phyloP scores from a whole-genome alignment of 352 stramenopile genomes.

The Globisporangium mamillatum region DNA sequence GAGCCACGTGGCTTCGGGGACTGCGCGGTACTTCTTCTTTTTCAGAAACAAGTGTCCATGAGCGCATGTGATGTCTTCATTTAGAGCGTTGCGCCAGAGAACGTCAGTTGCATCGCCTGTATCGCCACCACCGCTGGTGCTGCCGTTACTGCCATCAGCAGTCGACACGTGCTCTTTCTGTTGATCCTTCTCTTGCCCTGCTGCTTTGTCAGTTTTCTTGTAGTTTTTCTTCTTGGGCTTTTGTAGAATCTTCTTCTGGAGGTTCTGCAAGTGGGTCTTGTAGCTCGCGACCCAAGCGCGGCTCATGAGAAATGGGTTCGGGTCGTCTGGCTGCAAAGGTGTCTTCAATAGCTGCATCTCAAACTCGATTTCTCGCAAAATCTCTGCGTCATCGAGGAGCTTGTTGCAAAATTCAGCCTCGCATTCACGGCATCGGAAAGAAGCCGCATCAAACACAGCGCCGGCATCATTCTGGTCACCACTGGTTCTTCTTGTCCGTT shows the following conservation, averaged over 20 bases:
- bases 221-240: slow-evolving; percentile 26
- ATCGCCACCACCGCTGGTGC: slow-evolving; percentile 1
- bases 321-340: slow-evolving; percentile 21
- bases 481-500: slow-evolving; percentile 5
- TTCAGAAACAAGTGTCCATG: slow-evolving; percentile 67
- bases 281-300: slow-evolving; percentile 72
- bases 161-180: slow-evolving; percentile 5
- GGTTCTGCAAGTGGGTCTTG: slow-evolving; percentile 48
- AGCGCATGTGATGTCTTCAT: slow-evolving; percentile 70
- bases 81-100: slow-evolving; percentile 46
- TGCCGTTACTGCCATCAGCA: not conserved
- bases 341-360: slow-evolving; percentile 59
- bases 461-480: slow-evolving; percentile 8
- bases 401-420: slow-evolving; percentile 49
- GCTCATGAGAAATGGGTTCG: slow-evolving; percentile 54
- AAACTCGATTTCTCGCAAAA: slow-evolving; percentile 42
- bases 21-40: slow-evolving; percentile 61
- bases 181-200: slow-evolving; percentile 12
- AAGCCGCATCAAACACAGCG: slow-evolving; percentile 37
- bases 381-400: slow-evolving; percentile 47
- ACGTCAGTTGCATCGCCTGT: slow-evolving; percentile 14
- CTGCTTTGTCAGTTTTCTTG: slow-evolving; percentile 17
- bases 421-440: slow-evolving; percentile 48
- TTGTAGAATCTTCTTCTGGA: slow-evolving; percentile 46
- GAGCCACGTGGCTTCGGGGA: slow-evolving; percentile 51